phyloP scores from a whole-genome alignment of 345 rosid genomes.

The Orychophragmus violaceus region DNA sequence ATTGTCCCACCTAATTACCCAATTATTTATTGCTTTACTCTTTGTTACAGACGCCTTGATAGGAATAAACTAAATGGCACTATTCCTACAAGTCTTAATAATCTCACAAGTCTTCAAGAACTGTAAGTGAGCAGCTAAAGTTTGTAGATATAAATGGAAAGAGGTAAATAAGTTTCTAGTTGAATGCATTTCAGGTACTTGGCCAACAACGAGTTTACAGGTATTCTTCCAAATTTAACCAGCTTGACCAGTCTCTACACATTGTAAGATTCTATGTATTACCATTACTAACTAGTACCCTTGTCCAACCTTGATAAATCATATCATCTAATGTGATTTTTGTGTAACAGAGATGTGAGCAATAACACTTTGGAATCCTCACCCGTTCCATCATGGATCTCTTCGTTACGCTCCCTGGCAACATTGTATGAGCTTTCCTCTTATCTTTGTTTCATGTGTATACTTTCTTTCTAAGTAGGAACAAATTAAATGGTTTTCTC shows the following conservation, averaged over 20 bases:
- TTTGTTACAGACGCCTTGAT: slow-evolving; percentile 67
- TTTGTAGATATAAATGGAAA: neutral
- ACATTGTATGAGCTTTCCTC: slow-evolving; percentile 53
- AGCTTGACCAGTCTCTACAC: slow-evolving; percentile 46
- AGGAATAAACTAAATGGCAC: slow-evolving; percentile 44
- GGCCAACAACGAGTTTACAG: slow-evolving; percentile 60
- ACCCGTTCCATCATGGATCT: slow-evolving; percentile 56
- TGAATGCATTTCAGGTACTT: slow-evolving; percentile 45
- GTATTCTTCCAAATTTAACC: slow-evolving; percentile 57
- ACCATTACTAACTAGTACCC: no score
- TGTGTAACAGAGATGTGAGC: slow-evolving; percentile 63
- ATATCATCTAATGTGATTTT: neutral
- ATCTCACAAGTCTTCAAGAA: slow-evolving; percentile 45
- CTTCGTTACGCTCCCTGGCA: slow-evolving; percentile 41
- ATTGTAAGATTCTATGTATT: no score
- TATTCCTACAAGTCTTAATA: slow-evolving; percentile 53
- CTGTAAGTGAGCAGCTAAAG: slow-evolving; percentile 47
- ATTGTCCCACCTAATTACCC: no score
- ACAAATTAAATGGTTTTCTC: slow-evolving; percentile 1
- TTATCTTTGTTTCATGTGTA: neutral
- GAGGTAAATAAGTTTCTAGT: neutral
- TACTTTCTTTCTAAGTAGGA: neutral
- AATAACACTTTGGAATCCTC: slow-evolving; percentile 55
- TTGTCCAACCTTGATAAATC: neutral
- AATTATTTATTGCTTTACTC: neutral